A percentile compares a stretch with the other conserved stretches of the same genome.
These are phyloP conservation scores for Didymella lethalis DNA, from an alignment of 2,329 filamentous ascomycete species.

Conservation along the genomic window DNA sequence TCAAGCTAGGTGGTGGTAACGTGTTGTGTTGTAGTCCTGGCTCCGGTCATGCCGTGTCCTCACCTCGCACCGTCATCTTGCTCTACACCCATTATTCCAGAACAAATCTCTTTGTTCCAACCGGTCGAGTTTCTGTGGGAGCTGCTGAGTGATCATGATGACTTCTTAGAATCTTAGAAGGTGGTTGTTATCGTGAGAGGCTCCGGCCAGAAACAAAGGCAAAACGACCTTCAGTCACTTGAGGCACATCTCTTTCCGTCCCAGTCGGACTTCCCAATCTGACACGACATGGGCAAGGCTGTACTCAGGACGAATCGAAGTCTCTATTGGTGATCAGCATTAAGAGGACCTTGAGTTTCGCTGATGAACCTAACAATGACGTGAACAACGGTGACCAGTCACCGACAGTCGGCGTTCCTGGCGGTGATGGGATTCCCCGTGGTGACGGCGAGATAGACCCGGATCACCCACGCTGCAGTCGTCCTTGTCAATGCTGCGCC, in stretches of 20 bases:
- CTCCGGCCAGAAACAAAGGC: too few species aligned
- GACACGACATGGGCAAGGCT: not conserved
- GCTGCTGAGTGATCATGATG: too few species aligned
- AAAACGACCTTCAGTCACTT: too few species aligned
- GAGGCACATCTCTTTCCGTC: not conserved
- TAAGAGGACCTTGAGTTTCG: not conserved
- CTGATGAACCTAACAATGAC: not conserved
- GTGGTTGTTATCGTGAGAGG: not conserved
- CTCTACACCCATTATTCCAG: too few species aligned
- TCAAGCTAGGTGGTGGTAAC: too few species aligned
- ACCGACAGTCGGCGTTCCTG: not conserved
- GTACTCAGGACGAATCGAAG: not conserved
- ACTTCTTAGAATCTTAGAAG: too few species aligned
- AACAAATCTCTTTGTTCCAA: too few species aligned
- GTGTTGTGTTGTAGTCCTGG: too few species aligned
- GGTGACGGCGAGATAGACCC: not conserved
- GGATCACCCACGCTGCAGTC: not conserved
- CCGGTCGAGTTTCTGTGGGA: too few species aligned
- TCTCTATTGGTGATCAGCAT: not conserved
- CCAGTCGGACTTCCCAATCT: not conserved
- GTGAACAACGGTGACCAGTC: not conserved
- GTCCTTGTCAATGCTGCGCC: conserved; percentile 11
- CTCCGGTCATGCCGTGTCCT: too few species aligned
- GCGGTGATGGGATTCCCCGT: not conserved
- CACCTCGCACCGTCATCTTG: too few species aligned